These are phyloP conservation scores for Ganoderma resinaceum DNA, from an alignment of 1,284 basidiomycete genomes.

Conservation along the genomic window DNA sequence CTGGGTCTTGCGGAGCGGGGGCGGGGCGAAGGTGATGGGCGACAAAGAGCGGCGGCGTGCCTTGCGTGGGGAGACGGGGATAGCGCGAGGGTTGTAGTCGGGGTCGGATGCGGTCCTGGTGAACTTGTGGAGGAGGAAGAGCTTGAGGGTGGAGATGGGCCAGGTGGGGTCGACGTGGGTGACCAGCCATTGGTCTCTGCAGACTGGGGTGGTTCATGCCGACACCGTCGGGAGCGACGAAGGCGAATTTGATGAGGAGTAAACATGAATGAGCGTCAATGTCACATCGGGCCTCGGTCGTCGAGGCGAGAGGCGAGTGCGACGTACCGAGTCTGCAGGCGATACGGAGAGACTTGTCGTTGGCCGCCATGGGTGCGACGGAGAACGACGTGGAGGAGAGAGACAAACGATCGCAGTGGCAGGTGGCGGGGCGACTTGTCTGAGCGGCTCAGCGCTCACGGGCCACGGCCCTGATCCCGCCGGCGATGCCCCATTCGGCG, in stretches of 20 bases:
- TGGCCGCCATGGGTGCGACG: constrained; percentile 12
- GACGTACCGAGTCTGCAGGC: constrained; percentile 62
- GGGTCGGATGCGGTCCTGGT: constrained; percentile 35
- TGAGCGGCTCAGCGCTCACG: not conserved
- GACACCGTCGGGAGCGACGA: not conserved
- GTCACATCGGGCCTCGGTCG: not conserved
- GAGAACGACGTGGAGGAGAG: constrained; percentile 1
- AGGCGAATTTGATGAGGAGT: not conserved
- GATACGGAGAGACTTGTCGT: constrained; percentile 39
- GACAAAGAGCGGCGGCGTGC: constrained; percentile 48
- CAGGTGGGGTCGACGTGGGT: constrained; percentile 65
- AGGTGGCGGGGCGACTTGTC: not conserved
- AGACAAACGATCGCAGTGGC: not conserved
- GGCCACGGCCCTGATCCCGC: constrained; percentile 1
- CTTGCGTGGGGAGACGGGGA: constrained; percentile 27
- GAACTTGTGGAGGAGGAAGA: constrained; percentile 65
- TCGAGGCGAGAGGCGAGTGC: constrained; percentile 3
- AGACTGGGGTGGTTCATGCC: constrained; percentile 48
- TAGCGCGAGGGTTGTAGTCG: constrained; percentile 24
- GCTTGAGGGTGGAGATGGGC: constrained; percentile 67
- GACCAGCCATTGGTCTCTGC: constrained; percentile 75
- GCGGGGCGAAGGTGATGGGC: constrained; percentile 64
- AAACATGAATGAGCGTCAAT: constrained; percentile 11
- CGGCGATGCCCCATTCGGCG: not conserved
- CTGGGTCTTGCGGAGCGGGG: constrained; percentile 21